Conservation (phyloP, 441 rosid genomes). For the Mallotus japonicus region DNA sequence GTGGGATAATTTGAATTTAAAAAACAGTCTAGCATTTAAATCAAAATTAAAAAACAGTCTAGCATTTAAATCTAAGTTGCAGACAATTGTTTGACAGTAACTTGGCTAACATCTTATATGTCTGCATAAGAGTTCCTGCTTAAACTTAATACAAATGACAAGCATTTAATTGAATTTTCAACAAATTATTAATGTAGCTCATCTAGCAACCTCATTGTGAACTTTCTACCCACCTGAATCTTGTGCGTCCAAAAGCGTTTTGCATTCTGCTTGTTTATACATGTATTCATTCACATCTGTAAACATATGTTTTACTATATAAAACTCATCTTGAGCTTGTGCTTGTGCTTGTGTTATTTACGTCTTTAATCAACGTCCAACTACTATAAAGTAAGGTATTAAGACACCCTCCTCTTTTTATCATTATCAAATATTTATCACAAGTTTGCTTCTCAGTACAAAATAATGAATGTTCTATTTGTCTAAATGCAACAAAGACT, state of each 20-base stretch:
- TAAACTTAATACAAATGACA: background rate
- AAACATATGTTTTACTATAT: background rate
- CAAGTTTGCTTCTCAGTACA: background rate
- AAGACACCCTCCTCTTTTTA: background rate
- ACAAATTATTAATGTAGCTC: background rate
- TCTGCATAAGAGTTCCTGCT: background rate
- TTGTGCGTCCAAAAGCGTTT: too few species aligned
- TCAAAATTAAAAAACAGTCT: background rate
- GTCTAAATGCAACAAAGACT: conserved; percentile 4
- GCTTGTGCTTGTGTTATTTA: background rate
- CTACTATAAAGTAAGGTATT: background rate
- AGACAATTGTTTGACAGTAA: background rate
- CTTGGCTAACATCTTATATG: background rate
- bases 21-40: background rate
- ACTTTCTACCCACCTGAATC: too few species aligned
- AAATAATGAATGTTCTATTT: background rate
- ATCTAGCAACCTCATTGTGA: too few species aligned
- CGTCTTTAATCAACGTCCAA: background rate
- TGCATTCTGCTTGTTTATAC: too few species aligned
- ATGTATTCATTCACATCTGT: background rate
- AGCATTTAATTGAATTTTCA: background rate
- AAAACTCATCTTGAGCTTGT: background rate
- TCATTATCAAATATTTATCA: background rate
- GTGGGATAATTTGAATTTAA: background rate
- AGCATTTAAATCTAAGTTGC: background rate